Base-by-base conservation (phyloP, 2,329 filamentous ascomycete genomes). In the Trichoderma brevicompactum region DNA sequence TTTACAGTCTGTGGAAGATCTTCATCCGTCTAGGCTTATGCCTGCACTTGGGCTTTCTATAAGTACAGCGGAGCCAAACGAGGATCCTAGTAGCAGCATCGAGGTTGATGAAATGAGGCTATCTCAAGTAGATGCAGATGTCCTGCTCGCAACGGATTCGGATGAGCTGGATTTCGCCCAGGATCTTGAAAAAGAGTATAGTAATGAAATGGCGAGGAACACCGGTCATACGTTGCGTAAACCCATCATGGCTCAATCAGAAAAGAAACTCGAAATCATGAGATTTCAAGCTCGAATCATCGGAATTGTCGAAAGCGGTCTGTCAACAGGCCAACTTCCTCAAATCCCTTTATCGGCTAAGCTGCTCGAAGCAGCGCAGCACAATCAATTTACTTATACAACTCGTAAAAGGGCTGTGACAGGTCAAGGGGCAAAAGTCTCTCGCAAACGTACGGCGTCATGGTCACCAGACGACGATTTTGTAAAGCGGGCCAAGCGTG, bases 1-100 rank as follows among this genome's bases (percentile, higher is more conserved):
- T 1, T 77, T 96, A 44, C 87, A 96, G 72, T 94, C 94, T 60
- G 89, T 98, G 0, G 90, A 94, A 74, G 94, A 98, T 73, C 81
- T 99, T 15, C 97, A 91, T 74, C 90, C 91, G 0, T 83, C 85
- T 19, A 90, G 87, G 54, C 76, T 93, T 23, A 74, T 78, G 15
- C 78, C 79, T n/a, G 78, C 76, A 3, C 73, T 87, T 5, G 82
- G 81, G 0, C 67, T 81, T 9, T 69, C 78, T 5, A 74, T 74
- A 2, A 72, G 86, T 53, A 75, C 91, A 34, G 72, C 77, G 13
- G 66, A 68, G 7, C 65, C 64, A 40, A 53, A 53, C 7, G 71
- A 70, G 5, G 75, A 79, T 55, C 77, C 76, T 2, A 50, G 74
- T 7, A 80, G 77, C 66, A 84, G 80, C 66, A 81, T 89, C 49